Percentiles rank a stretch among this genome's conserved stretches.
Conservation (phyloP, 768 basidiomycete species). For the Lactifluus hygrophoroides region DNA sequence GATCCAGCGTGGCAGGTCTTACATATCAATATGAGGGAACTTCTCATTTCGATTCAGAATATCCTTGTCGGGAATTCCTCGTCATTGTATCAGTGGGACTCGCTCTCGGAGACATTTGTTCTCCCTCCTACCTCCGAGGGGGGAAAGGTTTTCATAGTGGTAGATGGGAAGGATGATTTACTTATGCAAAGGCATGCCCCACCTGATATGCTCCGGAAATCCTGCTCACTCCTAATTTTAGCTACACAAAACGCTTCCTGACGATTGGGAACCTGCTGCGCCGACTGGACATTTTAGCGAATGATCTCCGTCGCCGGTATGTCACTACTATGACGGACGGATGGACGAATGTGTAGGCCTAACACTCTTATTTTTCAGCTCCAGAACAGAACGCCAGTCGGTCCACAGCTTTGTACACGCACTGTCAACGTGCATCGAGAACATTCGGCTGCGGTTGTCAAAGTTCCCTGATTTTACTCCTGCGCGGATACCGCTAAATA, state of each 20-base stretch:
- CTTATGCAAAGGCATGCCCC: constrained; percentile 45
- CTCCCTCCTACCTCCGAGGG: constrained; percentile 33
- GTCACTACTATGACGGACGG: constrained; percentile 5
- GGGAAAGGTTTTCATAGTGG: constrained; percentile 32
- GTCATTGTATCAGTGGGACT: constrained; percentile 55
- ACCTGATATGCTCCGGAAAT: background rate
- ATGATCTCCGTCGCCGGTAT: constrained; percentile 43
- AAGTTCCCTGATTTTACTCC: background rate
- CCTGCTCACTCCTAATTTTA: constrained; percentile 23
- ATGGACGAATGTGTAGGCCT: background rate
- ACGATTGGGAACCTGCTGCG: constrained; percentile 60
- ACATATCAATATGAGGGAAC: constrained; percentile 38
- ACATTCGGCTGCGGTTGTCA: constrained; percentile 21
- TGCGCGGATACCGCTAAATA: background rate
- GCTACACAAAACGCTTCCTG: constrained; percentile 54
- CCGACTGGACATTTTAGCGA: constrained; percentile 50
- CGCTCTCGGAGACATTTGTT: constrained; percentile 45
- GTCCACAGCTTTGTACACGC: constrained; percentile 26
- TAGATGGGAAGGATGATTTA: constrained; percentile 50
- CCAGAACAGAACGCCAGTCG: constrained; percentile 18
- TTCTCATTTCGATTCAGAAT: constrained; percentile 46
- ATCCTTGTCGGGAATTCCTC: constrained; percentile 64
- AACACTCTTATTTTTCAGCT: background rate
- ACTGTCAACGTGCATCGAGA: constrained; percentile 22
- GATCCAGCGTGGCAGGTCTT: no score